Evolutionary conservation across 2,329 filamentous ascomycete genomes (phyloP).

Genomic region (Cladosporium sphaerospermum): DNA sequence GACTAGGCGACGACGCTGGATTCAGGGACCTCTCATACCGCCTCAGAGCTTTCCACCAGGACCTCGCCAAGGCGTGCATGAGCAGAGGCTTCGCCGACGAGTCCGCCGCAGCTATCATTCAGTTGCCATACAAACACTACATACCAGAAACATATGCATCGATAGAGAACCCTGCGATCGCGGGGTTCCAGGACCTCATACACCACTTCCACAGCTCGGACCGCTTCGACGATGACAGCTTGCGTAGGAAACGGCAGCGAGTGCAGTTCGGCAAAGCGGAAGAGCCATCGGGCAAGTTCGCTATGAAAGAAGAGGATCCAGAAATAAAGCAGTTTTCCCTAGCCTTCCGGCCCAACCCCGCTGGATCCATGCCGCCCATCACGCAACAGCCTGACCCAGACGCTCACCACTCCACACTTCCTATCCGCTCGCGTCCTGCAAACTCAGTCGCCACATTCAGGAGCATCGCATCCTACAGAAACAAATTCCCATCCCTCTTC

Average conservation of each 20-base stretch:
- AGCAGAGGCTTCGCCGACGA: conserved; percentile 36
- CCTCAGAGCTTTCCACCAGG: conserved; percentile 34
- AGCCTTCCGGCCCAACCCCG: no score
- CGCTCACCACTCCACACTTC: no score
- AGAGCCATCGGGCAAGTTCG: no score
- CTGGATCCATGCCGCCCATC: no score
- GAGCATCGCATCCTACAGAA: no score
- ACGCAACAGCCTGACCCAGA: no score
- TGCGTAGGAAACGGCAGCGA: not conserved
- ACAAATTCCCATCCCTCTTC: no score
- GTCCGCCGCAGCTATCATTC: conserved; percentile 26
- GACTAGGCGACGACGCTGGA: conserved; percentile 29
- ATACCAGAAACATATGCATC: conserved; percentile 21
- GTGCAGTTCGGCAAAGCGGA: not conserved
- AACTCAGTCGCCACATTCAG: no score
- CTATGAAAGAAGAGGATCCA: no score
- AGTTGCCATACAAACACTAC: conserved; percentile 24
- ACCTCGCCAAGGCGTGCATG: conserved; percentile 35
- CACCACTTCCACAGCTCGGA: conserved; percentile 13
- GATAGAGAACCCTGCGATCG: conserved; percentile 13
- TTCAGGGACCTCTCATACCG: conserved; percentile 35
- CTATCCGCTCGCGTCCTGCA: no score
- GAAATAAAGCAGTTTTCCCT: no score
- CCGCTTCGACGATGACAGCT: not conserved
- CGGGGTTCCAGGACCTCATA: conserved; percentile 10